Conservation (phyloP, 1,284 basidiomycete species). For the Xerocomus minutiporus region DNA sequence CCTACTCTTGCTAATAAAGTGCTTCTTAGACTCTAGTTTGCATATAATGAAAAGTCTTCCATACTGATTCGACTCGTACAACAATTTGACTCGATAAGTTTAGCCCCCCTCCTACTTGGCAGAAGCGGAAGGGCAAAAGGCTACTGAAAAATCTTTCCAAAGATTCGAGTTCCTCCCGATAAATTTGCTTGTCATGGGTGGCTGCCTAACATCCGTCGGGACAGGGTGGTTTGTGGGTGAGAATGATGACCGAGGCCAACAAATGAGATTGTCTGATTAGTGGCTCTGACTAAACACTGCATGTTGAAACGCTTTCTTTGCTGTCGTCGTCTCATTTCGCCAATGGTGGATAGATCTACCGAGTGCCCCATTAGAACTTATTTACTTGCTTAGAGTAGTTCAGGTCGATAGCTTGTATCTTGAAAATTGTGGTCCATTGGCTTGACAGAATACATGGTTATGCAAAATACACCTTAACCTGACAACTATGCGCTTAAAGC, state of each 20-base stretch:
- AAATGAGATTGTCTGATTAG: neutral
- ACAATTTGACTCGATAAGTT: too few species aligned
- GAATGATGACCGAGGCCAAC: neutral
- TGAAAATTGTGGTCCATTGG: too few species aligned
- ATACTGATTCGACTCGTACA: too few species aligned
- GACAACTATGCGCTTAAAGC: conserved; percentile 6
- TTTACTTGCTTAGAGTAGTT: too few species aligned
- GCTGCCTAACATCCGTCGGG: neutral
- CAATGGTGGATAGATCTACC: too few species aligned
- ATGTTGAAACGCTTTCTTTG: neutral
- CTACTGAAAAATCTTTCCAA: neutral
- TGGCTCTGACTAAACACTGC: neutral
- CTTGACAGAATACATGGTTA: neutral
- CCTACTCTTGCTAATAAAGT: too few species aligned
- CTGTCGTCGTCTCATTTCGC: too few species aligned
- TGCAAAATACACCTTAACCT: neutral
- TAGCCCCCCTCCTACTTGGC: too few species aligned
- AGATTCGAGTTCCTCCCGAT: neutral
- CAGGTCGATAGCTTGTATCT: too few species aligned
- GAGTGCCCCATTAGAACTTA: too few species aligned
- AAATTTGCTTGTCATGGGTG: neutral
- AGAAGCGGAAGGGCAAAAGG: neutral
- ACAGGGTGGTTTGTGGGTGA: neutral
- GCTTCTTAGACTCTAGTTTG: too few species aligned
- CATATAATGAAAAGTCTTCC: too few species aligned